Evolutionary conservation across 352 stramenopile species (phyloP), one percentile per base, ranked within the genome.

Genomic region (Pythium vanterpoolii): DNA sequence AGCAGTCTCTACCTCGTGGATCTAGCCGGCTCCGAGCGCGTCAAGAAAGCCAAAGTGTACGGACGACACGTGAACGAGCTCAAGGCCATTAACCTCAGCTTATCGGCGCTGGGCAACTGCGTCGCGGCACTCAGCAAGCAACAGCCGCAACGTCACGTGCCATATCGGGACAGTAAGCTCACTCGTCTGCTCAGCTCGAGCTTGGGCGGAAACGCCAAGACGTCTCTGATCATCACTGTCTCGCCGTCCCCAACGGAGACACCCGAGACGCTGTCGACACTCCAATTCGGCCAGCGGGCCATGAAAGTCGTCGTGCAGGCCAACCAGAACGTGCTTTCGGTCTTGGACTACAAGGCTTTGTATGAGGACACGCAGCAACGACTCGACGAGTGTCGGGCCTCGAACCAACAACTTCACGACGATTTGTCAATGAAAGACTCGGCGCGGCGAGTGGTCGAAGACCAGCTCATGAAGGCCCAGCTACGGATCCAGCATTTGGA

Each of bases 91-190:
- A n/a, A n/a, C n/a, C n/a, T n/a, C n/a, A n/a, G n/a, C n/a, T n/a
- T n/a, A 42, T 91, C 77, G 30, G 80, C 83, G 1, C 69, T 92
- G 28, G 82, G 82, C 16, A 89, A 90, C 58, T 92, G 82, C 64
- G 84, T 92, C 43, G 76, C 79, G 11, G n/a, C n/a, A n/a, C 72
- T 89, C 46, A 86, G 74, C 51, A 86, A 83, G 34, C 71, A 79
- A 42, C 55, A 83, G 39, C 47, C 57, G 27, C 60, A 71, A 24
- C 71, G 63, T 14, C 78, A 90, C 53, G 69, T 92, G 30, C 79
- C 79, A n/a, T 89, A 90, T 38, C 69, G 79, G 11, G 79, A 89
- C 54, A 89, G 78, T 50, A 92, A 90, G 63, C 64, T 92, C 44
- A 92, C 79, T 9, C 69, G 83, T 1, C 54, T 90, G 30, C 56